Base-by-base conservation (phyloP, 169 alveolate species). In the Eimeria praecox region DNA sequence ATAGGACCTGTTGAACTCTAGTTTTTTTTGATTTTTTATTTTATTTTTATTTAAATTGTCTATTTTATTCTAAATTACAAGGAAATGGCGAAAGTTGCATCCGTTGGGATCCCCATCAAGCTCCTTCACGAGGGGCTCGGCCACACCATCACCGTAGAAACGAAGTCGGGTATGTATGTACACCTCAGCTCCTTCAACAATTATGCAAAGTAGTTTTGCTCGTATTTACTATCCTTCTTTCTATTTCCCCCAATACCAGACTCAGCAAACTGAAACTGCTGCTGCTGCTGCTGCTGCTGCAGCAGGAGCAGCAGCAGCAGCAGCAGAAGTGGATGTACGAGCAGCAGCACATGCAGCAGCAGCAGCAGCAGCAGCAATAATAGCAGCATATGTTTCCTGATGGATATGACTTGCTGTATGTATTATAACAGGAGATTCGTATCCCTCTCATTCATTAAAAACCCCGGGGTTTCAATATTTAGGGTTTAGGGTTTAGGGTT, bases 111-210 rank as follows among this genome's bases (percentile, higher is more conserved):
- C 54, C 99, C 99, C 30, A 98, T 99, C 30, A 99, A 99, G 96
- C 98, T 99, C 42, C 97, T 99, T 90, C 99, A 99, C 96, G 99
- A 99, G 87, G 99, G 99, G 82, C 99, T 99, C 91, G 99, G 99
- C 96, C 99, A 99, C 96, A 99, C 99, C 35, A 99, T 99, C 52
- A 99, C 99, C 27, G 99, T 99, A 42, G 99, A 99, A 97, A 96
- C 99, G 90, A 99, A 99, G 96, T 97, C 99, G 20, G 99, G 99
- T 33, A 99, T 98, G 96, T 96, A 14, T 16, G 20, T 56, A 56
- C 66, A 56, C 66, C 66, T 98, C 90, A 35, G 33, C 40, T 30
- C 40, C 73, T 33, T 20, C 14, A 9, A 66, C 77, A 66, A 20
- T 20, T 9, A 66, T 16, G n/a, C n/a, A n/a, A n/a, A n/a, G n/a